A percentile compares a stretch with the other conserved stretches of the same genome.
These are phyloP conservation scores for Cymbomonas tetramitiformis DNA, from an alignment of 139 green algal species.

Conservation along the genomic window DNA sequence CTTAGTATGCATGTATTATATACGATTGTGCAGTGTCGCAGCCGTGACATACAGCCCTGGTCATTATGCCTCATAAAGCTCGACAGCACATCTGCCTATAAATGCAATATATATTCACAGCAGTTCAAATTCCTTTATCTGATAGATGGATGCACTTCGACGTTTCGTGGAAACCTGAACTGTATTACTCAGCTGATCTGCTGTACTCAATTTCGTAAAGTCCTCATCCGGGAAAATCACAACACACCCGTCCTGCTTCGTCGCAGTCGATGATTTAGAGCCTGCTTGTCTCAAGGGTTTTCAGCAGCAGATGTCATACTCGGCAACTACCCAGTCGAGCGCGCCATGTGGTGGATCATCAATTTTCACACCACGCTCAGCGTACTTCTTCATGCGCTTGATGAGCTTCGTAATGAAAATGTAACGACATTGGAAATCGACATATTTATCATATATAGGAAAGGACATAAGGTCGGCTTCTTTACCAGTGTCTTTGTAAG, in stretches of 20 bases:
- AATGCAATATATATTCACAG: neutral
- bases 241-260: too few relatives aligned
- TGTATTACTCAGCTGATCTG: neutral
- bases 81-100: neutral
- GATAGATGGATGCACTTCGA: neutral
- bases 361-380: neutral
- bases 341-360: neutral
- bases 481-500: neutral
- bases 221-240: neutral
- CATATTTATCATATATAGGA: neutral
- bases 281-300: too few relatives aligned
- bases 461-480: neutral
- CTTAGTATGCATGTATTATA: too few relatives aligned
- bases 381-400: neutral
- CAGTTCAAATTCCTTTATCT: neutral
- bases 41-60: too few relatives aligned
- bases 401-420: neutral
- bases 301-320: too few relatives aligned
- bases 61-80: too few relatives aligned
- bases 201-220: neutral
- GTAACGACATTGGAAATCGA: neutral
- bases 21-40: too few relatives aligned
- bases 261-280: too few relatives aligned
- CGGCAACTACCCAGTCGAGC: too few relatives aligned
- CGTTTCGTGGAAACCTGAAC: neutral